These are phyloP conservation scores for Ceratocystis diversiconidia DNA, from an alignment of 2,329 filamentous ascomycete species.

Conservation along the genomic window DNA sequence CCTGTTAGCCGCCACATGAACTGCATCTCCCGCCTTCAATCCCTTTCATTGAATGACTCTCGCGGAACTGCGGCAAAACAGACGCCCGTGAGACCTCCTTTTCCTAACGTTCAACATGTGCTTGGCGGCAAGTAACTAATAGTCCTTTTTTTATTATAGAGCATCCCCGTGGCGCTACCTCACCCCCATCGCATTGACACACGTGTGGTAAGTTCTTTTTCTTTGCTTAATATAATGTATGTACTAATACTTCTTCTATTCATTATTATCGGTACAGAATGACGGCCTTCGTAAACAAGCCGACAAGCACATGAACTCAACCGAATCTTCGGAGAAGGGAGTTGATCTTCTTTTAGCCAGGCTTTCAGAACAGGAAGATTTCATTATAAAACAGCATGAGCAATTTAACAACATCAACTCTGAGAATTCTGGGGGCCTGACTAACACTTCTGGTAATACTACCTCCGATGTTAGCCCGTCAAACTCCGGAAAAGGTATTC, in stretches of 20 bases:
- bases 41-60: constrained; percentile 4
- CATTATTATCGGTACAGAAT: background rate
- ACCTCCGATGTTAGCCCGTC: background rate
- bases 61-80: constrained; percentile 1
- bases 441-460: background rate
- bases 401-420: constrained; percentile 32
- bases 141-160: background rate
- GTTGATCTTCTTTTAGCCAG: constrained; percentile 42
- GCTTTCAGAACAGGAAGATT: constrained; percentile 49
- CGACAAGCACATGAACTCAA: background rate
- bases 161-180: constrained; percentile 2
- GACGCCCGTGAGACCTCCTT: constrained; percentile 5
- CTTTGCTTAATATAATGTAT: background rate
- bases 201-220: background rate
- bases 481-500: background rate
- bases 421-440: constrained; percentile 21
- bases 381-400: constrained; percentile 45
- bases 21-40: constrained; percentile 1
- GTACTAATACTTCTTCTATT: background rate
- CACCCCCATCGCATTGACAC: background rate
- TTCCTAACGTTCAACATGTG: background rate
- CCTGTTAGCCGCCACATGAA: background rate
- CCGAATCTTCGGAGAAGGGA: constrained; percentile 4
- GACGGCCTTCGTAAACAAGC: constrained; percentile 1
- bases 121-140: background rate